These are phyloP conservation scores for Chaetomium sp. DNA, from an alignment of 2,329 filamentous ascomycete species.

Conservation along the genomic window DNA sequence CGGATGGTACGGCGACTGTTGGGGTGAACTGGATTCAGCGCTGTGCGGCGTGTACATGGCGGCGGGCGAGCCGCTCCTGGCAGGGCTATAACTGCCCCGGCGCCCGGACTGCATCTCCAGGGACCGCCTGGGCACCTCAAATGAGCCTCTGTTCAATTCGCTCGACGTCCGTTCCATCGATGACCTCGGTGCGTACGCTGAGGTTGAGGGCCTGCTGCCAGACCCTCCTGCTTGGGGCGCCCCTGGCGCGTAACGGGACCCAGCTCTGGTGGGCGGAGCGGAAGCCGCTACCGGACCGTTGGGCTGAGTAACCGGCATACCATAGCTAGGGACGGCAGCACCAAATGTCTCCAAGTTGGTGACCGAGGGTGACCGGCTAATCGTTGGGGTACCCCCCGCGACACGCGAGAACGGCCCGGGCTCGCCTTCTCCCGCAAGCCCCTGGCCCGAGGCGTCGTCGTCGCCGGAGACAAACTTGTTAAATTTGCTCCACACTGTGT, in stretches of 20 bases:
- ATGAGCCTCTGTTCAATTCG: constrained; percentile 45
- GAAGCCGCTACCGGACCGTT: constrained; percentile 41
- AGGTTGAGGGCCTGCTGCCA: constrained; percentile 33
- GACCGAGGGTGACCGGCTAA: constrained; percentile 72
- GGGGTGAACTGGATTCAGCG: constrained; percentile 30
- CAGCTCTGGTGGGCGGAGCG: constrained; percentile 47
- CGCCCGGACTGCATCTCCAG: constrained; percentile 44
- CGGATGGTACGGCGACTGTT: constrained; percentile 37
- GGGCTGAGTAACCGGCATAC: constrained; percentile 39
- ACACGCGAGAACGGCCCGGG: constrained; percentile 82
- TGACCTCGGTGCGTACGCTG: constrained; percentile 41
- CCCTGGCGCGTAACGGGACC: constrained; percentile 55
- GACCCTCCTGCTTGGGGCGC: constrained; percentile 38
- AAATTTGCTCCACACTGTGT: constrained; percentile 86
- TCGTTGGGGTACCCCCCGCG: constrained; percentile 71
- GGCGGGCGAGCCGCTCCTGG: constrained; percentile 36
- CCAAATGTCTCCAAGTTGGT: constrained; percentile 76
- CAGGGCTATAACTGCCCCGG: constrained; percentile 41
- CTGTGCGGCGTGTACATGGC: constrained; percentile 39
- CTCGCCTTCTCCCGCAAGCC: constrained; percentile 61
- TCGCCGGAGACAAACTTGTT: constrained; percentile 96
- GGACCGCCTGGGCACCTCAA: constrained; percentile 47
- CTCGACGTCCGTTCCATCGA: constrained; percentile 51
- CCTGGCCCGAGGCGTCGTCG: constrained; percentile 67
- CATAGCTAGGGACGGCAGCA: constrained; percentile 45